Conservation (phyloP, 805 yeast species). For the Nakazawaea peltata region DNA sequence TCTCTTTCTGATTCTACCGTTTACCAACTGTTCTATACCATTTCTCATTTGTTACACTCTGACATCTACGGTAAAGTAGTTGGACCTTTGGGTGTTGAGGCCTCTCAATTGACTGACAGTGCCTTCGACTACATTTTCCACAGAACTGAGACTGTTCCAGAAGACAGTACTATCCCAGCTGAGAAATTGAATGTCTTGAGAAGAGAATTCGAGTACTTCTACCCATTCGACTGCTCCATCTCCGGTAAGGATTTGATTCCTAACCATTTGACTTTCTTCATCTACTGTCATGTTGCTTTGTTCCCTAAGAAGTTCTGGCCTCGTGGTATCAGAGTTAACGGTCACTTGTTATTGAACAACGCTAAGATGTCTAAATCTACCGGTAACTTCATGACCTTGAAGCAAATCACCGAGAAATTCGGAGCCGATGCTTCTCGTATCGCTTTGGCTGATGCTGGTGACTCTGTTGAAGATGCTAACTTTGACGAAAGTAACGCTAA, state of each 20-base stretch:
- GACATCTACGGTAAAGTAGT: conserved; percentile 74
- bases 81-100: conserved; percentile 67
- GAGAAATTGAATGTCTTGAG: conserved; percentile 67
- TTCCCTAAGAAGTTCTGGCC: conserved; percentile 95
- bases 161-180: conserved; percentile 46
- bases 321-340: conserved; percentile 86
- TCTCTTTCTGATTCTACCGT: conserved; percentile 93
- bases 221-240: conserved; percentile 85
- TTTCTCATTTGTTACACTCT: conserved; percentile 75
- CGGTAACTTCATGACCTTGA: conserved; percentile 91
- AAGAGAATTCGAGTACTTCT: conserved; percentile 94
- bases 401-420: conserved; percentile 75
- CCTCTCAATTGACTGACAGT: conserved; percentile 86
- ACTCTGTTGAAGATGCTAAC: conserved; percentile 94
- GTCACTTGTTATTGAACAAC: conserved; percentile 90
- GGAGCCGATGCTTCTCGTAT: conserved; percentile 98
- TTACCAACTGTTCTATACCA: conserved; percentile 91
- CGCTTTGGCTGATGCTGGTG: conserved; percentile 98
- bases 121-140: conserved; percentile 88
- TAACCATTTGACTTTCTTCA: conserved; percentile 93
- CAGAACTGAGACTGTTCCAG: conserved; percentile 49
- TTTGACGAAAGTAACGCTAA: conserved; percentile 95
- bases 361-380: conserved; percentile 98
- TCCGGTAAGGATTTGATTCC: conserved; percentile 97
- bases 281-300: conserved; percentile 86